phyloP scores from a whole-genome alignment of 2,329 filamentous ascomycete species.

The Epichloe sp. region DNA sequence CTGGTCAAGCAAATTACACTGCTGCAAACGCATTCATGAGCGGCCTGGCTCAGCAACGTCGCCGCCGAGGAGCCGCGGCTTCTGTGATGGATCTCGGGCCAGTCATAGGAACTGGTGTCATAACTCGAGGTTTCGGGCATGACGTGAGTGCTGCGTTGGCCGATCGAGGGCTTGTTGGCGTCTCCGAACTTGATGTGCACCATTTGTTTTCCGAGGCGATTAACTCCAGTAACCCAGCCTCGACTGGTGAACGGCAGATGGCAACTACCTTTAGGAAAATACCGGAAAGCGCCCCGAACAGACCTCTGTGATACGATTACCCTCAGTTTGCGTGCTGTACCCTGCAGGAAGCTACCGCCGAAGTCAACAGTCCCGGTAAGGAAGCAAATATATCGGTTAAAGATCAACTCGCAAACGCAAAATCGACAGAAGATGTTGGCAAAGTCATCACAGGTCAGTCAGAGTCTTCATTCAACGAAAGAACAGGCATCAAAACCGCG shows the following conservation, averaged over 20 bases:
- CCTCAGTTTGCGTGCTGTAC: neutral
- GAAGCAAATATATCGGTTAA: neutral
- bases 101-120: conserved; percentile 23
- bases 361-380: neutral
- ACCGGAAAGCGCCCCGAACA: neutral
- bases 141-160: neutral
- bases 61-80: conserved; percentile 23
- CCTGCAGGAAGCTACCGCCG: neutral
- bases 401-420: neutral
- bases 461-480: neutral
- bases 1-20: conserved; percentile 30
- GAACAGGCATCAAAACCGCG: neutral
- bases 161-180: conserved; percentile 1
- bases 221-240: neutral
- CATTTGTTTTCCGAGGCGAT: conserved; percentile 19
- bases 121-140: neutral
- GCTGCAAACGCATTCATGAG: conserved; percentile 32
- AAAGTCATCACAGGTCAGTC: neutral
- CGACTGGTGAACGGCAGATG: neutral
- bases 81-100: conserved; percentile 25
- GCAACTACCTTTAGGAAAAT: neutral
- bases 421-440: neutral
- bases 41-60: conserved; percentile 22
- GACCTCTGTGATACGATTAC: neutral
- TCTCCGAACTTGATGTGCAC: conserved; percentile 19